Evolutionary conservation across 1,284 basidiomycete genomes (phyloP).

Genomic region (Trametes versicolor): DNA sequence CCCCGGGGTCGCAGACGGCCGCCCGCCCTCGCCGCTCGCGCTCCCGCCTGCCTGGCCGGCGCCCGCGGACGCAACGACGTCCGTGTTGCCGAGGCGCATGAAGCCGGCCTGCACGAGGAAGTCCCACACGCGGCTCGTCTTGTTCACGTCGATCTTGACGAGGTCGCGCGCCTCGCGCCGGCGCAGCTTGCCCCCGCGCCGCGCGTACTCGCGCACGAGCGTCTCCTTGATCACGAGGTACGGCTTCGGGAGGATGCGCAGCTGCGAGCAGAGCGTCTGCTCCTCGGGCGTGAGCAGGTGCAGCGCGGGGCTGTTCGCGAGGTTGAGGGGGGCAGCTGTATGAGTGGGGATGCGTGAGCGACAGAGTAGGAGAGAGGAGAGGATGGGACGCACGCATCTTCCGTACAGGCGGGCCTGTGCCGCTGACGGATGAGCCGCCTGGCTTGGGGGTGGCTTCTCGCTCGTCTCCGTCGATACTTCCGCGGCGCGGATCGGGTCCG

Average conservation of each 20-base stretch:
- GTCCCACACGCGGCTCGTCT: slow-evolving; percentile 91
- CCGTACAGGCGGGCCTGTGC: slow-evolving; percentile 51
- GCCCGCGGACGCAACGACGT: slow-evolving; percentile 30
- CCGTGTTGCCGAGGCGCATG: slow-evolving; percentile 50
- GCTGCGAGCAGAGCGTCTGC: slow-evolving; percentile 86
- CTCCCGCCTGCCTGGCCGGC: slow-evolving; percentile 18
- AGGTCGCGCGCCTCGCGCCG: slow-evolving; percentile 88
- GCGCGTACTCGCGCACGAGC: slow-evolving; percentile 89
- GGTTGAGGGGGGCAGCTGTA: slow-evolving; percentile 80
- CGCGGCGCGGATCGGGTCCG: slow-evolving; percentile 63
- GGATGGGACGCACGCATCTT: slow-evolving; percentile 56
- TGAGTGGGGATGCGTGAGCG: slow-evolving; percentile 17
- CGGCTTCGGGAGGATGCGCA: slow-evolving; percentile 91
- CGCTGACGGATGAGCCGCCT: slow-evolving; percentile 43
- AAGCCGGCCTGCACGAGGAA: slow-evolving; percentile 85
- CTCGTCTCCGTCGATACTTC: slow-evolving; percentile 63
- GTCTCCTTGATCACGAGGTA: slow-evolving; percentile 95
- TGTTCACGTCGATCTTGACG: slow-evolving; percentile 93
- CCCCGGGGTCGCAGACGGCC: slow-evolving; percentile 44
- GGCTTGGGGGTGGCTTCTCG: slow-evolving; percentile 66
- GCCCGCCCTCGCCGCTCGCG: slow-evolving; percentile 13
- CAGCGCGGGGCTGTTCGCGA: slow-evolving; percentile 86
- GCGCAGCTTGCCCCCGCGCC: slow-evolving; percentile 87
- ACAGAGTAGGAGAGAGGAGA: slow-evolving; percentile 11
- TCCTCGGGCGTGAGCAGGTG: slow-evolving; percentile 90